phyloP scores from a whole-genome alignment of 495 filamentous ascomycete species.

The Oidiodendron maius region DNA sequence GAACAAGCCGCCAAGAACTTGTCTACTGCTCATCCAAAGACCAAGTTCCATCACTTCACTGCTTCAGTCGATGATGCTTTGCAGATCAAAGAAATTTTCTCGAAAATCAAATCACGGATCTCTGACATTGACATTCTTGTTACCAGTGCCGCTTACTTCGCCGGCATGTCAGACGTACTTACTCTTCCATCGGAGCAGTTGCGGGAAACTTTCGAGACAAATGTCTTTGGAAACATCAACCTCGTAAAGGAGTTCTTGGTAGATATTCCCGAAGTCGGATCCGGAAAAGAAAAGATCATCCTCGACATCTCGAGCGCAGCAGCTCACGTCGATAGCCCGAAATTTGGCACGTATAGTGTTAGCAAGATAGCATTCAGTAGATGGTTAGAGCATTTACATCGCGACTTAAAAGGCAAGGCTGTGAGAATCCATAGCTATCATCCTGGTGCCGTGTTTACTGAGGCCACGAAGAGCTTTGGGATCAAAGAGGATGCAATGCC shows the following conservation, averaged over 20 bases:
- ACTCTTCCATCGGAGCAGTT: slow-evolving; percentile 4
- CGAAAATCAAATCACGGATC: background rate
- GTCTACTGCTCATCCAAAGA: background rate
- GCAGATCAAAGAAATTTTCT: background rate
- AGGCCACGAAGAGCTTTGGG: background rate
- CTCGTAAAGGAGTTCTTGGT: background rate
- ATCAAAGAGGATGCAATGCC: background rate
- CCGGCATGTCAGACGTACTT: background rate
- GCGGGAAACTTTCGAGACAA: background rate
- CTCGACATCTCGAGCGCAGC: background rate
- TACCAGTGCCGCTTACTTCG: background rate
- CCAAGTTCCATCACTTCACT: background rate
- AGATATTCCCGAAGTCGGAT: background rate
- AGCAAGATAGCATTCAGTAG: background rate
- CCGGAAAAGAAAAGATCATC: background rate
- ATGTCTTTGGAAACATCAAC: background rate
- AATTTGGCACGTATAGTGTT: background rate
- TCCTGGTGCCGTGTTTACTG: background rate
- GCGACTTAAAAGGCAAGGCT: background rate
- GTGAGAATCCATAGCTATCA: background rate
- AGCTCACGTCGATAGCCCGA: background rate
- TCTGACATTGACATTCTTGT: background rate
- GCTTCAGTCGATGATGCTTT: background rate
- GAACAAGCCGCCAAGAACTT: background rate
- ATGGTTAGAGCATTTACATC: background rate